Percentiles rank a stretch among this genome's conserved stretches.
Evolutionary conservation across 1,284 basidiomycete genomes (phyloP).

Genomic region (Mycena sp.): DNA sequence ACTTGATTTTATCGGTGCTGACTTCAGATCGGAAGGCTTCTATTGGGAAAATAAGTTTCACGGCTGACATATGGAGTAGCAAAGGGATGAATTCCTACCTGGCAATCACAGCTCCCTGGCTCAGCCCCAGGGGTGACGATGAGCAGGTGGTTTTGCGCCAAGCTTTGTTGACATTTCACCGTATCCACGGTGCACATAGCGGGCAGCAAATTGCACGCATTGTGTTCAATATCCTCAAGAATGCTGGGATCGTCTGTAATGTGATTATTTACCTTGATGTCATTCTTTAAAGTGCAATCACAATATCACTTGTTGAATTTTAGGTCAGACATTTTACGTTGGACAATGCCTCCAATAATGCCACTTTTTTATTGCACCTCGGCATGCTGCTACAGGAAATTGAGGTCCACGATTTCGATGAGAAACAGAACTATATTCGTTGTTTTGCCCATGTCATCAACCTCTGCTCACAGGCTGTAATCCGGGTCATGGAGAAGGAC

Average conservation of each 20-base stretch:
- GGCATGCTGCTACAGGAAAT: slow-evolving; percentile 1
- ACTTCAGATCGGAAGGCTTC: slow-evolving; percentile 4
- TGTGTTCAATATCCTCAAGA: slow-evolving; percentile 11
- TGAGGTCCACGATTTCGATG: slow-evolving; percentile 9
- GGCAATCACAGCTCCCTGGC: slow-evolving; percentile 28
- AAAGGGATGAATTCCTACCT: slow-evolving; percentile 22
- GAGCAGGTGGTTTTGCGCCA: slow-evolving; percentile 21
- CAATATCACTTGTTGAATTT: slow-evolving; percentile 4
- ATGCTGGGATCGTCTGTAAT: slow-evolving; percentile 4
- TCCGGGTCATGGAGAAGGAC: slow-evolving; percentile 18
- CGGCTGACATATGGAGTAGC: slow-evolving; percentile 30
- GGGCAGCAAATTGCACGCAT: slow-evolving; percentile 24
- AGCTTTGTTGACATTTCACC: slow-evolving; percentile 30
- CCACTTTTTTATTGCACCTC: slow-evolving; percentile 20
- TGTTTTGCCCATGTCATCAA: slow-evolving; percentile 16
- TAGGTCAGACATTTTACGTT: slow-evolving; percentile 30
- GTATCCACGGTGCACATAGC: slow-evolving; percentile 24
- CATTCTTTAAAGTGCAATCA: slow-evolving; percentile 7
- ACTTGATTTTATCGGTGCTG: not conserved
- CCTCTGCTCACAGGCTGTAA: slow-evolving; percentile 12
- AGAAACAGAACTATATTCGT: slow-evolving; percentile 7
- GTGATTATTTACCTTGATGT: slow-evolving; percentile 10
- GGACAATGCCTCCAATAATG: slow-evolving; percentile 34
- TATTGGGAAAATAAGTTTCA: slow-evolving; percentile 26
- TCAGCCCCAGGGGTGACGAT: slow-evolving; percentile 8